A percentile compares a stretch with the other conserved stretches of the same genome.
These are phyloP conservation scores for Coleophoma crateriformis DNA, from an alignment of 2,329 filamentous ascomycete species.

Conservation along the genomic window DNA sequence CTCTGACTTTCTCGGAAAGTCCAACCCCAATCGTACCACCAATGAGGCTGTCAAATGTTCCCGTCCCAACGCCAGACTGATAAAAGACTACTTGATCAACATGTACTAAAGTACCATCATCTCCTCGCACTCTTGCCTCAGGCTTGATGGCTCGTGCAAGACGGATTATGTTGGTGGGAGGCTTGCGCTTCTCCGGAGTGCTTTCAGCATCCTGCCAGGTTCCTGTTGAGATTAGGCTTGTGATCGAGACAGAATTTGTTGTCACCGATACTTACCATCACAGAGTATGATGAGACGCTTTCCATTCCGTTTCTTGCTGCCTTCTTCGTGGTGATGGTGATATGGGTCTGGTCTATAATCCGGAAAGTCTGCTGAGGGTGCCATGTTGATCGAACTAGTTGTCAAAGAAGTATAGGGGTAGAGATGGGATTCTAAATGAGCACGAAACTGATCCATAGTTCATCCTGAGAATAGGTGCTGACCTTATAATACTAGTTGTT, in stretches of 20 bases:
- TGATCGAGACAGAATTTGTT: neutral
- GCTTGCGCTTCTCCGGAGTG: neutral
- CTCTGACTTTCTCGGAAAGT: neutral
- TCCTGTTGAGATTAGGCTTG: neutral
- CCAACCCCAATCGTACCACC: neutral
- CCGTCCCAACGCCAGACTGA: conserved; percentile 1
- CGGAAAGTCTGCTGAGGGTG: too few species aligned
- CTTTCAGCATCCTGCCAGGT: neutral
- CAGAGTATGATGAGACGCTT: neutral
- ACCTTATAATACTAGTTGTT: too few species aligned
- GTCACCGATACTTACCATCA: neutral
- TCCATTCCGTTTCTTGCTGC: neutral
- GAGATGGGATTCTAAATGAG: too few species aligned
- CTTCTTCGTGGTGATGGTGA: too few species aligned
- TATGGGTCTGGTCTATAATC: too few species aligned
- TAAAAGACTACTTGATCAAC: conserved; percentile 2
- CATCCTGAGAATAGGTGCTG: too few species aligned
- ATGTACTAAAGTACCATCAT: neutral
- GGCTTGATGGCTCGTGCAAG: neutral
- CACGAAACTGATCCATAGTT: too few species aligned
- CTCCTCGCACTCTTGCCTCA: neutral
- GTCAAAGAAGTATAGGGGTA: too few species aligned
- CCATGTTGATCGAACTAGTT: too few species aligned
- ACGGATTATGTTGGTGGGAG: neutral
- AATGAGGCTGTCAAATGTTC: neutral